Evolutionary conservation across 2,329 filamentous ascomycete species (phyloP), one percentile per base, ranked within the genome.

Genomic region (Colletotrichum musicola): DNA sequence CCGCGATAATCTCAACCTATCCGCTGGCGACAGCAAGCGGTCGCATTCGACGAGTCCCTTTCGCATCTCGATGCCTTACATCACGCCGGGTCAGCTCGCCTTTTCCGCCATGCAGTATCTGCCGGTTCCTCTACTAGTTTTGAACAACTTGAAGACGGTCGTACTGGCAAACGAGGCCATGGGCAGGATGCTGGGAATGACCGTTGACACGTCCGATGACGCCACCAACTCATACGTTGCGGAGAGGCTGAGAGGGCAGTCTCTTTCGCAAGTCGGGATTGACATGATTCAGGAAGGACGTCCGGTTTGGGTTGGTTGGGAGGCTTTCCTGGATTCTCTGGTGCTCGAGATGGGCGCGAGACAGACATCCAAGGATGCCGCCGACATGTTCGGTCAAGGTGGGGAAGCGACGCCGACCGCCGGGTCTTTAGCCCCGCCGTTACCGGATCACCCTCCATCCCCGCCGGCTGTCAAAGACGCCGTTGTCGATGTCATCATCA

Each of bases 111-210:
- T 95, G 79, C 91, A 93, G 74, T 93, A 92, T 75, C 82, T 95
- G 5, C 93, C 92, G 0, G 88, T 93, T 54, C 92, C 92, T 0
- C 77, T 93, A 4, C 77, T 94, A 42, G 88, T 95, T 1, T 80
- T 95, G 42, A 90, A 90, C 58, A 88, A 85, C 42, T 74, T 87
- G 35, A 94, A 94, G 78, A 92, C 90, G 0, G 86, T 94, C 3
- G 85, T 92, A 1, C 78, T 94, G 47, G 92, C 91, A 38, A 95
- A 95, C 73, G 90, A 94, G 72, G 90, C 92, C 20, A 91, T 94
- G 87, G 91, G 89, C 1, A 85, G 88, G 62, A 80, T 95, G 73
- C 80, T 95, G 22, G 90, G 89, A 4, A 82, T 92, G 56, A 82
- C 88, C 27, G 71, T 75, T 3, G 81, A 83, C 16, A 76, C 78